Evolutionary conservation across 371 early-diverging fungal species (phyloP), one percentile per base, ranked within the genome.

Genomic region (Apophysomyces trapeziformis): DNA sequence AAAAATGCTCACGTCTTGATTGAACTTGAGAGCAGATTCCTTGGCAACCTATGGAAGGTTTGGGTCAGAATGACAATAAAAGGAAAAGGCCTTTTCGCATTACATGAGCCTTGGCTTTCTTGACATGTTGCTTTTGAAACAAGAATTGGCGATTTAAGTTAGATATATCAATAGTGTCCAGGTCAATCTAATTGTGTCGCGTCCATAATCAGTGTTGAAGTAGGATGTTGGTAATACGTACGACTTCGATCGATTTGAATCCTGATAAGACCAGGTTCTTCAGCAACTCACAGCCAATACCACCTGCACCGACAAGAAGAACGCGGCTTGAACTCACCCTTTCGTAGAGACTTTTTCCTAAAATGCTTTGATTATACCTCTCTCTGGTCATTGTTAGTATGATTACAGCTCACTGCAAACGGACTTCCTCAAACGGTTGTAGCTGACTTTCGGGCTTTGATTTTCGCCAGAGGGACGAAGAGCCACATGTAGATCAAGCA

Each of bases 81-180:
- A 58, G 21, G 12, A 41, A 0, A 50, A 50, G 39, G 1, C 1
- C 41, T 8, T 13, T 14, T 41, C 5, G 57, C 66, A 18, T 69
- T 84, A 87, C 90, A 63, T 86, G 82, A 1, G 99, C 95, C 77
- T 99, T 99, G 50, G 96, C 80, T 80, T 94, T 90, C 64, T 90
- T 91, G 66, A 99, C 92, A 78, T 99, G 98, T 58, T 91, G 81
- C 46, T 85, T 89, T 79, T 92, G 94, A 81, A 99, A 99, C 61
- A 99, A 85, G 72, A 99, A 98, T 82, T 99, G 99, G 35, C 99
- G 85, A 78, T 99, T 99, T 63, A 99, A 82, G 78, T 99, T 99
- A 39, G 98, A 95, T 57, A 98, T 81, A 67, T 99, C 99, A 61
- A 99, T 99, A 0, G 96, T 97, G 80, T 99, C 99, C 61, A 97